Conservation (phyloP, 352 stramenopile species). For the Phytopythium vexans region DNA sequence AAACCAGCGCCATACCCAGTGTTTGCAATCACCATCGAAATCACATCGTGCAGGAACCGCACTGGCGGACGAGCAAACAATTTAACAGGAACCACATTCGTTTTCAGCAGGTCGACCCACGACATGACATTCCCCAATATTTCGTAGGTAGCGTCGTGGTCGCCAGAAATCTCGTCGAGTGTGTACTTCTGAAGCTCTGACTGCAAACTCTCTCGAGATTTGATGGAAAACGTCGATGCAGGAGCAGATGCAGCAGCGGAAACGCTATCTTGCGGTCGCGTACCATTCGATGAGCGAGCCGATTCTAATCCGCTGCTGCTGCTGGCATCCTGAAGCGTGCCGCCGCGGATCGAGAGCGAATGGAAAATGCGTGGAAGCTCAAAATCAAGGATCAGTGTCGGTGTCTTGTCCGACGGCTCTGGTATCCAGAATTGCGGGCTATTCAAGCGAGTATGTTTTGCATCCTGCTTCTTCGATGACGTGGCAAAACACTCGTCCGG, state of each 20-base stretch:
- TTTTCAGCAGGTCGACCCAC: slow-evolving; percentile 77
- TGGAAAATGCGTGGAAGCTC: slow-evolving; percentile 67
- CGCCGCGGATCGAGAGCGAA: slow-evolving; percentile 57
- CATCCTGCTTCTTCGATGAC: slow-evolving; percentile 56
- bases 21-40: slow-evolving; percentile 65
- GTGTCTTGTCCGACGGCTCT: slow-evolving; percentile 42
- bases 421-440: slow-evolving; percentile 54
- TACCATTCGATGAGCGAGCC: neutral
- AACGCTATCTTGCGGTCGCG: neutral
- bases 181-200: slow-evolving; percentile 33
- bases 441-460: slow-evolving; percentile 59
- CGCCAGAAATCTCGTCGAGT: slow-evolving; percentile 40
- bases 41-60: slow-evolving; percentile 78
- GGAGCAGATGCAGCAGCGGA: neutral
- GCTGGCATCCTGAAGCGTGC: slow-evolving; percentile 22
- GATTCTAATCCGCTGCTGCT: slow-evolving; percentile 1
- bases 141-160: slow-evolving; percentile 65
- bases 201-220: slow-evolving; percentile 27
- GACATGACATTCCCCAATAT: slow-evolving; percentile 69
- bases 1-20: slow-evolving; percentile 54
- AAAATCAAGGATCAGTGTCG: slow-evolving; percentile 67
- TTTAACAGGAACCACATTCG: slow-evolving; percentile 55
- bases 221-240: slow-evolving; percentile 45
- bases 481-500: slow-evolving; percentile 51
- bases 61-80: slow-evolving; percentile 74